phyloP scores from a whole-genome alignment of 2,329 filamentous ascomycete genomes.

The Cordyceps sp. region DNA sequence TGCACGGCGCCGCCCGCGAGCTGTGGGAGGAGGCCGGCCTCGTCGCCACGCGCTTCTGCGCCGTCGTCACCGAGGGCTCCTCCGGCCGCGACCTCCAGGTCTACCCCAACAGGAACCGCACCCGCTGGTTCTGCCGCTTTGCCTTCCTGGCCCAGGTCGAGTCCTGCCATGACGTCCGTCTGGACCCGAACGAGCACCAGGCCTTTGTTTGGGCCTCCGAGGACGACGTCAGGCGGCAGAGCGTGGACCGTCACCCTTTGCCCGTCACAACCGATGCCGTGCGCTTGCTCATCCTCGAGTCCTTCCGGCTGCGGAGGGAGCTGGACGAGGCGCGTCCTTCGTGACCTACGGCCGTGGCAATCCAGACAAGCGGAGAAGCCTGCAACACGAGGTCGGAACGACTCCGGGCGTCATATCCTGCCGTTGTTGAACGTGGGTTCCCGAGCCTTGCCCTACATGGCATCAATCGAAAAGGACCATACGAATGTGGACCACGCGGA shows the following conservation, averaged over 20 bases:
- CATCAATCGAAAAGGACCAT: too few species aligned
- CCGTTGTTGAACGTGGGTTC: too few species aligned
- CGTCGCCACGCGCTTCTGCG: conserved; percentile 6
- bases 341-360: too few species aligned
- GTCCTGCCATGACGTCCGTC: conserved; percentile 5
- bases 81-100: neutral
- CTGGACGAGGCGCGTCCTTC: neutral
- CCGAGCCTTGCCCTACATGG: too few species aligned
- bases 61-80: conserved; percentile 4
- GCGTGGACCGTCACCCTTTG: neutral
- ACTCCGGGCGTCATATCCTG: too few species aligned
- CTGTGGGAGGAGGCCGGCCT: conserved; percentile 25
- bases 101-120: conserved; percentile 1
- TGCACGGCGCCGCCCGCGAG: conserved; percentile 21
- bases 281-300: neutral
- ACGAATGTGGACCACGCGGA: too few species aligned
- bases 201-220: conserved; percentile 14
- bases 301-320: neutral
- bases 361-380: too few species aligned
- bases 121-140: neutral
- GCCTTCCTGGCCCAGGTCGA: conserved; percentile 8
- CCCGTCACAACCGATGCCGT: neutral
- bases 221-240: conserved; percentile 6
- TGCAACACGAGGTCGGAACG: too few species aligned
- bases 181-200: conserved; percentile 16